A percentile compares a stretch with the other conserved stretches of the same genome.
Evolutionary conservation across 169 alveolate species (phyloP).

Genomic region (Cryptosporidium andersoni): DNA sequence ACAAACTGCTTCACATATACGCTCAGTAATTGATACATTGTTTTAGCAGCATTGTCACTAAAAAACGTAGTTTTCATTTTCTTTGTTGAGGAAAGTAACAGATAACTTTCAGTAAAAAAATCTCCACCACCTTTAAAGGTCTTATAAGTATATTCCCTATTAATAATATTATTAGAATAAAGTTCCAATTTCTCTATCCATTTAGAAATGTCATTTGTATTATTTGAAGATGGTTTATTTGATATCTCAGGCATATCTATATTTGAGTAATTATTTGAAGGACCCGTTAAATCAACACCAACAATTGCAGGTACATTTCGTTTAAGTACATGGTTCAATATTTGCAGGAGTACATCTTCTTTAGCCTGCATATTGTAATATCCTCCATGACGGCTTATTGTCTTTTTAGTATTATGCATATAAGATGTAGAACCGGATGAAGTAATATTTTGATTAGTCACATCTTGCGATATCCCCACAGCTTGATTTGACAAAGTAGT

Average conservation of each 20-base stretch:
- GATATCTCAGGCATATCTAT: background rate
- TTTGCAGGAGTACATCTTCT: conserved; percentile 45
- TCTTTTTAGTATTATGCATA: conserved; percentile 22
- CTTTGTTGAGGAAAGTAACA: too few relatives aligned
- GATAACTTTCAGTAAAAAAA: too few relatives aligned
- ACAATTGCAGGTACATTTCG: conserved; percentile 13
- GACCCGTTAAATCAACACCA: conserved; percentile 36
- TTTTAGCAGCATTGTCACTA: conserved; percentile 26
- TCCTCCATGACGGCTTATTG: conserved; percentile 65
- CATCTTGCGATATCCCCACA: too few relatives aligned
- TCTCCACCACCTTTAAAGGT: too few relatives aligned
- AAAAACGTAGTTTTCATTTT: background rate
- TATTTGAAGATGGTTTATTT: too few relatives aligned
- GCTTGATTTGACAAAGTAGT: too few relatives aligned
- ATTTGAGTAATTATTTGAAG: conserved; percentile 15
- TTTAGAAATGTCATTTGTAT: too few relatives aligned
- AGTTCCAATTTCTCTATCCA: too few relatives aligned
- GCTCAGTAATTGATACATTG: conserved; percentile 23
- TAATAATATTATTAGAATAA: too few relatives aligned
- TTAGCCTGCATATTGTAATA: conserved; percentile 63
- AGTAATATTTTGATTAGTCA: background rate
- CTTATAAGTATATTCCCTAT: too few relatives aligned
- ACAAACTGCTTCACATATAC: conserved; percentile 34
- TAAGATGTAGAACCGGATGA: background rate
- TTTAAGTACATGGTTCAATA: conserved; percentile 23